Evolutionary conservation across 2,329 filamentous ascomycete species (phyloP).

Genomic region (Nothophaeocryptopus gaeumannii): DNA sequence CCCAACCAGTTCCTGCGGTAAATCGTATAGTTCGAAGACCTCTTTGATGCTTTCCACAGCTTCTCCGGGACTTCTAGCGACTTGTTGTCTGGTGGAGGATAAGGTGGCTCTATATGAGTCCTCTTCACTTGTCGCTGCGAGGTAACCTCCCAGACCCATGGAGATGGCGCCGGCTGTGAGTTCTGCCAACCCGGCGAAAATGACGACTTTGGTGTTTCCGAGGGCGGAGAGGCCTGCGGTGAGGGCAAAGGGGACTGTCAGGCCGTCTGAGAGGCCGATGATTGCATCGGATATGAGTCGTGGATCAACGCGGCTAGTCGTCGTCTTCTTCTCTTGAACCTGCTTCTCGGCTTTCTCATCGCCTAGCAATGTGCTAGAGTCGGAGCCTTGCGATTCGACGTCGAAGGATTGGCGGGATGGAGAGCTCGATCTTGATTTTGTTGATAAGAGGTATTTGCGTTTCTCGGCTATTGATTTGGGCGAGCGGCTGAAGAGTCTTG

Average conservation of each 20-base stretch:
- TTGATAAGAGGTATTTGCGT: too few relatives aligned
- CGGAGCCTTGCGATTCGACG: neutral
- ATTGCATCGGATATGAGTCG: constrained; percentile 48
- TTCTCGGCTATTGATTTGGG: too few relatives aligned
- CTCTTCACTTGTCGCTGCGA: constrained; percentile 51
- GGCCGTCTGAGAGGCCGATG: constrained; percentile 42
- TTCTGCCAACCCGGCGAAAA: constrained; percentile 42
- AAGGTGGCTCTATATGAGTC: constrained; percentile 40
- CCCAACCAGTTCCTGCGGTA: too few relatives aligned
- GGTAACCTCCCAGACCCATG: constrained; percentile 44
- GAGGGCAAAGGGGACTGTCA: constrained; percentile 45
- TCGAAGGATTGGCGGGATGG: too few relatives aligned
- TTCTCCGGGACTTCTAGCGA: too few relatives aligned
- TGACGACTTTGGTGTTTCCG: constrained; percentile 39
- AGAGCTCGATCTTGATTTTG: too few relatives aligned
- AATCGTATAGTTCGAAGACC: too few relatives aligned
- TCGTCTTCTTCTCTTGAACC: neutral
- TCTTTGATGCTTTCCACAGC: too few relatives aligned
- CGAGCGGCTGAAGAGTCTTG: too few relatives aligned
- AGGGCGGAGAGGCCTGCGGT: constrained; percentile 43
- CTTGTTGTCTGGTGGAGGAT: too few relatives aligned
- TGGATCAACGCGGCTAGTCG: constrained; percentile 26
- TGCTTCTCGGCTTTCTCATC: constrained; percentile 3
- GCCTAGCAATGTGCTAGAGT: constrained; percentile 1
- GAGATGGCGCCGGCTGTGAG: constrained; percentile 42